These are phyloP conservation scores for Pleurotus citrinopileatus DNA, from an alignment of 768 basidiomycete genomes.

Conservation along the genomic window DNA sequence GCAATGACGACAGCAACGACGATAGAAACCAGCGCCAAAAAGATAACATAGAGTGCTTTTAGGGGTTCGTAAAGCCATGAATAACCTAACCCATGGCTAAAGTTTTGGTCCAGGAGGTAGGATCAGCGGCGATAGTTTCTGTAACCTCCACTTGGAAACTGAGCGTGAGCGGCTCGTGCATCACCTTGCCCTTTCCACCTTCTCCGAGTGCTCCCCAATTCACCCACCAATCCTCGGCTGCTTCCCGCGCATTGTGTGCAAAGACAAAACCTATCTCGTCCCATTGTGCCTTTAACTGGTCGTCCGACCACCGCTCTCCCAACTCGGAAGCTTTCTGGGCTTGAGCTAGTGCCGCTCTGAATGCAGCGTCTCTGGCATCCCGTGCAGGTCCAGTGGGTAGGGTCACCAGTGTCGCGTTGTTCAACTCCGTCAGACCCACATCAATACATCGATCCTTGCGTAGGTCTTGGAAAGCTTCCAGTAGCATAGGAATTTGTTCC, in stretches of 20 bases:
- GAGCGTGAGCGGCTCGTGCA: constrained; percentile 16
- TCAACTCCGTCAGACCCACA: constrained; percentile 40
- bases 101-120: constrained; percentile 1
- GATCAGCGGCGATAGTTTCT: not conserved
- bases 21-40: no score
- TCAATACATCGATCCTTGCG: constrained; percentile 42
- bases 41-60: not conserved
- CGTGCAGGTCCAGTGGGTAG: constrained; percentile 40
- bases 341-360: constrained; percentile 24
- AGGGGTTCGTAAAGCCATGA: not conserved
- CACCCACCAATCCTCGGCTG: constrained; percentile 60
- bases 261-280: constrained; percentile 46
- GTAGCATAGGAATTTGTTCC: constrained; percentile 44
- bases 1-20: no score
- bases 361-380: constrained; percentile 37
- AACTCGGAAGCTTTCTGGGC: not conserved
- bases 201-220: constrained; percentile 46
- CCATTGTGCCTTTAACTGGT: constrained; percentile 40
- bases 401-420: constrained; percentile 37
- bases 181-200: constrained; percentile 20
- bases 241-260: constrained; percentile 47
- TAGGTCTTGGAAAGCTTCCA: constrained; percentile 51
- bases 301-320: constrained; percentile 35
- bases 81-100: constrained; percentile 4
- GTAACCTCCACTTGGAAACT: constrained; percentile 14